Percentiles rank a stretch among this genome's conserved stretches.
Conservation (phyloP, 352 stramenopile genomes). For the Thraustotheca clavata region DNA sequence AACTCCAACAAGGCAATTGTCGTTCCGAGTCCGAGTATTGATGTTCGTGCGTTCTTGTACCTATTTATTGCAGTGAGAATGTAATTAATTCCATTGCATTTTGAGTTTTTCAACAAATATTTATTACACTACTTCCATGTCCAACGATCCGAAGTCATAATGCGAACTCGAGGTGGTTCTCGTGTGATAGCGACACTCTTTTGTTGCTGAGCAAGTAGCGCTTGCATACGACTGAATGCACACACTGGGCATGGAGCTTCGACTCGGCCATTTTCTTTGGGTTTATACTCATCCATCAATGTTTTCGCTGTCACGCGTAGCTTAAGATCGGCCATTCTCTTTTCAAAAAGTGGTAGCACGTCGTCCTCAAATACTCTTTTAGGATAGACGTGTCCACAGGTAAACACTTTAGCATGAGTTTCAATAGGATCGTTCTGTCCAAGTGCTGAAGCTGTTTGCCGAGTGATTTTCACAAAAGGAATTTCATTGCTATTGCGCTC, state of each 20-base stretch:
- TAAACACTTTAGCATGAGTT: slow-evolving; percentile 80
- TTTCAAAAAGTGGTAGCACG: slow-evolving; percentile 71
- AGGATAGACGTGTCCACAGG: slow-evolving; percentile 72
- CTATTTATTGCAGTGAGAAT: background rate
- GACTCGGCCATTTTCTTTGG: slow-evolving; percentile 33
- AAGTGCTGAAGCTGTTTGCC: slow-evolving; percentile 53
- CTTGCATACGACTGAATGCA: slow-evolving; percentile 33
- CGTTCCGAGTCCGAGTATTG: too few relatives aligned
- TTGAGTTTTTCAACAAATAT: too few relatives aligned
- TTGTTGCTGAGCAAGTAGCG: background rate
- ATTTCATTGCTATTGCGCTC: slow-evolving; percentile 59
- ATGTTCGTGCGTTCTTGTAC: background rate
- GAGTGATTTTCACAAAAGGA: slow-evolving; percentile 38
- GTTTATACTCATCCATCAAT: slow-evolving; percentile 60
- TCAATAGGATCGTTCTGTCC: slow-evolving; percentile 79
- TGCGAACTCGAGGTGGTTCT: slow-evolving; percentile 6
- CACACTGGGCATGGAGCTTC: slow-evolving; percentile 76
- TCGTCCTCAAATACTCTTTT: slow-evolving; percentile 84
- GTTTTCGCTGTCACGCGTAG: slow-evolving; percentile 57
- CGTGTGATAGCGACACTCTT: slow-evolving; percentile 7
- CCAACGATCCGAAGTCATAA: slow-evolving; percentile 10
- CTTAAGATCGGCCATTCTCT: slow-evolving; percentile 53
- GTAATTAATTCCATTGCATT: too few relatives aligned
- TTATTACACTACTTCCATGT: too few relatives aligned
- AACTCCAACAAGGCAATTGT: too few relatives aligned